These are phyloP conservation scores for Vigna unguiculata DNA, from an alignment of 306 rosid species.

Conservation along the genomic window DNA sequence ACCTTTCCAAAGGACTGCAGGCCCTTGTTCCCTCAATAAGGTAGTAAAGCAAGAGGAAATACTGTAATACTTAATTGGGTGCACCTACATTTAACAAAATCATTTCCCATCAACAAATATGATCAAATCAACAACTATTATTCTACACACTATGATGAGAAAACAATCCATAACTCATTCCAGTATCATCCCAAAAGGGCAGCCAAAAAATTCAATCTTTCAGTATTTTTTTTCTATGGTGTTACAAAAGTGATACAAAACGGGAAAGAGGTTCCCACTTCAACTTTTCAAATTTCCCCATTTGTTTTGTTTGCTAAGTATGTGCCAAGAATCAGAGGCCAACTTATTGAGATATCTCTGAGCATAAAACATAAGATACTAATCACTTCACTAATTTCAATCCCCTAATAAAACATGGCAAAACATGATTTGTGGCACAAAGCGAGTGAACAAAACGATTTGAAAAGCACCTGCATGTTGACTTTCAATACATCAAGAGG, in stretches of 20 bases:
- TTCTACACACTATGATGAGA: conserved; percentile 21
- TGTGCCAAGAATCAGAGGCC: not conserved
- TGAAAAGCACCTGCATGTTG: conserved; percentile 50
- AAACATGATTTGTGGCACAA: not conserved
- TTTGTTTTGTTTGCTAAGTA: not conserved
- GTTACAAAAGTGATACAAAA: conserved; percentile 25
- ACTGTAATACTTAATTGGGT: conserved; percentile 58
- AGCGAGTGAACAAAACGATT: not conserved
- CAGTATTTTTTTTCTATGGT: not conserved
- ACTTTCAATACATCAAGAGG: conserved; percentile 69
- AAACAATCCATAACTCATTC: conserved; percentile 2
- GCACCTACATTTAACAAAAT: conserved; percentile 53
- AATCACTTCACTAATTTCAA: not conserved
- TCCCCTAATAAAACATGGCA: conserved; percentile 2
- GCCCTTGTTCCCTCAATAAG: conserved; percentile 65
- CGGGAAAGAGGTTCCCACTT: conserved; percentile 11
- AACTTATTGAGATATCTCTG: not conserved
- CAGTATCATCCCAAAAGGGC: conserved; percentile 6
- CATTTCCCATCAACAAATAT: conserved; percentile 30
- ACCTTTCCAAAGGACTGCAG: conserved; percentile 67
- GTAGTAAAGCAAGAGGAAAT: conserved; percentile 59
- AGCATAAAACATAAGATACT: not conserved
- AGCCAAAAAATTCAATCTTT: not conserved
- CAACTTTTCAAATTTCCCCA: not conserved
- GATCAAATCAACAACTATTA: conserved; percentile 34